Base-by-base conservation (phyloP, 495 filamentous ascomycete species). In the Hypoxylon lienhwacheense region DNA sequence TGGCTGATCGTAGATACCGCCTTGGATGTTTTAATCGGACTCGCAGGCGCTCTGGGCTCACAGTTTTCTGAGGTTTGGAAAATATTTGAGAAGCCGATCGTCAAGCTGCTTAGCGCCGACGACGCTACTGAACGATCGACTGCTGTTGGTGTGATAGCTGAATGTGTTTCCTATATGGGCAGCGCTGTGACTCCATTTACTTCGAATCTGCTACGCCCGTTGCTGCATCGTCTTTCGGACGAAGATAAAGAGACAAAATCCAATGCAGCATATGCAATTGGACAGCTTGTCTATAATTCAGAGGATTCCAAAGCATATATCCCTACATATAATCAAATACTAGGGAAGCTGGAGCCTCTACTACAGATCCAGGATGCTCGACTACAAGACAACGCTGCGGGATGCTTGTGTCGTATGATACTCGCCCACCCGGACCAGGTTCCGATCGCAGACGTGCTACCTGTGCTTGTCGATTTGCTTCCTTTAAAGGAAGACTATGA, bases 1-100 rank as follows among this genome's bases (percentile, higher is more conserved):
- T 97, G 93, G 93, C 81, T 95, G 19, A 84, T 95, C 34, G 87
- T 98, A 40, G 93, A 98, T 71, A 96, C 89, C 12, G 90, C 89
- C 10, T 79, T 97, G 53, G 93, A 98, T 55, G 88, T 92, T 26
- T 76, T 96, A 22, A 87, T 89, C 29, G 88, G 87, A 21, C 78
- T 98, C 21, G 84, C 92, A 12, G 81, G 80, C 26, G 91, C 88
- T 20, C 83, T 97, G 10, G 95, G 95, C 16, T 70, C 79, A 12
- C 84, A 84, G 58, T 97, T 96, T 65, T 74, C 76, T 35, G 84
- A 96, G 71, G 75, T 96, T 46, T 97, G 90, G 89, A 93, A 91
- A 75, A 78, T 91, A 26, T 95, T 96, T 61, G 87, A 93, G 72
- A 93, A 91, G 76, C 87, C 86, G 36, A 78, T 97, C 59, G 71